Conservation (phyloP, 2,329 filamentous ascomycete species). For the Sclerotinia borealis region DNA sequence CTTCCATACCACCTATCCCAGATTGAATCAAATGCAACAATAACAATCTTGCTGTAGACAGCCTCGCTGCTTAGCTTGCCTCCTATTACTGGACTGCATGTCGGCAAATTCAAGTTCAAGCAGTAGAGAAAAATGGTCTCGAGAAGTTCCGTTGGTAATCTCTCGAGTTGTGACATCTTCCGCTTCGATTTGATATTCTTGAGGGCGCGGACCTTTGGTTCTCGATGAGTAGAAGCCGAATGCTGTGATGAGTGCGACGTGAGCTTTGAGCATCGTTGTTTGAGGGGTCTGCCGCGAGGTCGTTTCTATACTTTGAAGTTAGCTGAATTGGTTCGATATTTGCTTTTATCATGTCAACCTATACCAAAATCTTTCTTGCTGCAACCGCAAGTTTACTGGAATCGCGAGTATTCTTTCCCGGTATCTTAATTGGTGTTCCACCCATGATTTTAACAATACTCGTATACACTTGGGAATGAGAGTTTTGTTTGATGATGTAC, state of each 20-base stretch:
- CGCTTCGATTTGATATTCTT: conserved; percentile 28
- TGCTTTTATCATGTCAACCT: neutral
- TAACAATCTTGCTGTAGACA: conserved; percentile 24
- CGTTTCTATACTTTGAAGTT: conserved; percentile 15
- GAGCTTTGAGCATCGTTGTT: conserved; percentile 6
- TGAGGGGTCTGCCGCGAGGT: conserved; percentile 19
- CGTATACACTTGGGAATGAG: too few relatives aligned
- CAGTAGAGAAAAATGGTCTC: conserved; percentile 28
- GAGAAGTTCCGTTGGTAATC: conserved; percentile 29
- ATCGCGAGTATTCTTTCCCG: conserved; percentile 27
- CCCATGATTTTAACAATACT: conserved; percentile 21
- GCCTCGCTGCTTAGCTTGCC: conserved; percentile 27
- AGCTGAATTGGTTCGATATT: neutral
- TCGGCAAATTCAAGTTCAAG: conserved; percentile 28
- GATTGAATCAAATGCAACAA: conserved; percentile 25
- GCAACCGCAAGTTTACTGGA: conserved; percentile 21
- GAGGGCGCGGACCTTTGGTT: conserved; percentile 17
- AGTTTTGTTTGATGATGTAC: neutral
- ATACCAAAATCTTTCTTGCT: conserved; percentile 24
- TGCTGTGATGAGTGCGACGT: neutral
- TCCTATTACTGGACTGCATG: conserved; percentile 28
- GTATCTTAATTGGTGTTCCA: conserved; percentile 30
- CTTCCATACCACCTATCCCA: conserved; percentile 22
- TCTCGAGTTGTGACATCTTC: conserved; percentile 30
- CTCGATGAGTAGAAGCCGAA: neutral